These are phyloP conservation scores for Trebouxiophyceae sp. DNA, from an alignment of 163 green algal species.

Conservation along the genomic window DNA sequence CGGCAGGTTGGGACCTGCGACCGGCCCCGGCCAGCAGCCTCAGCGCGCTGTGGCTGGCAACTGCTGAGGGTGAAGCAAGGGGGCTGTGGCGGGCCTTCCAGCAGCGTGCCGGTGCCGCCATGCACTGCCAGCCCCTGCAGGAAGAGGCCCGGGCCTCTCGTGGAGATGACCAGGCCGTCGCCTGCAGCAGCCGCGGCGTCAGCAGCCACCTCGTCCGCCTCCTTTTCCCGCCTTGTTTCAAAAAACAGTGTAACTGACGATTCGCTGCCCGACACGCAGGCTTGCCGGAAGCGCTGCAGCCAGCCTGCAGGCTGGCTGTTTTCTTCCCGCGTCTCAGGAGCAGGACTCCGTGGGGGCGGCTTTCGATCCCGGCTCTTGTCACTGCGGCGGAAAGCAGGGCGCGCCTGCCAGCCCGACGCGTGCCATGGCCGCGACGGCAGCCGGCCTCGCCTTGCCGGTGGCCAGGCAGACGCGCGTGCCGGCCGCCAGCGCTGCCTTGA, in stretches of 20 bases:
- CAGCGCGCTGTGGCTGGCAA: too few relatives aligned
- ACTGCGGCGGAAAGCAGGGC: too few relatives aligned
- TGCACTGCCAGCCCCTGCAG: slow-evolving; percentile 87
- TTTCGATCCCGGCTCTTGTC: too few relatives aligned
- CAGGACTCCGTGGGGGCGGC: background rate
- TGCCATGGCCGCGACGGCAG: slow-evolving; percentile 60
- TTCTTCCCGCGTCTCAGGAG: background rate
- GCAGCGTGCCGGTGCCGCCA: slow-evolving; percentile 43
- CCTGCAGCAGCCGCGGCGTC: slow-evolving; percentile 21
- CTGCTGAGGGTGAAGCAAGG: background rate
- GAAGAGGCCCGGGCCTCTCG: slow-evolving; percentile 69
- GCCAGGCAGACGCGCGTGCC: slow-evolving; percentile 78
- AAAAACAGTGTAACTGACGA: too few relatives aligned
- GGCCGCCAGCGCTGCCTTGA: slow-evolving; percentile 33
- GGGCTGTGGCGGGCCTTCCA: slow-evolving; percentile 25
- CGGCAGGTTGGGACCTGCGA: slow-evolving; percentile 29
- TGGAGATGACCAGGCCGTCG: slow-evolving; percentile 56
- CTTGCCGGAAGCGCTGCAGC: too few relatives aligned
- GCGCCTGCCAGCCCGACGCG: slow-evolving; percentile 55
- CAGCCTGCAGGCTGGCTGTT: background rate
- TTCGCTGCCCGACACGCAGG: too few relatives aligned
- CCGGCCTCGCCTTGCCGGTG: slow-evolving; percentile 89
- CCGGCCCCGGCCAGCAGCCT: too few relatives aligned
- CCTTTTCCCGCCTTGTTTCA: too few relatives aligned
- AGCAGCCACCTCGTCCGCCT: too few relatives aligned